Base-by-base conservation (phyloP, 2,329 filamentous ascomycete species). In the Aspergillus sp. region DNA sequence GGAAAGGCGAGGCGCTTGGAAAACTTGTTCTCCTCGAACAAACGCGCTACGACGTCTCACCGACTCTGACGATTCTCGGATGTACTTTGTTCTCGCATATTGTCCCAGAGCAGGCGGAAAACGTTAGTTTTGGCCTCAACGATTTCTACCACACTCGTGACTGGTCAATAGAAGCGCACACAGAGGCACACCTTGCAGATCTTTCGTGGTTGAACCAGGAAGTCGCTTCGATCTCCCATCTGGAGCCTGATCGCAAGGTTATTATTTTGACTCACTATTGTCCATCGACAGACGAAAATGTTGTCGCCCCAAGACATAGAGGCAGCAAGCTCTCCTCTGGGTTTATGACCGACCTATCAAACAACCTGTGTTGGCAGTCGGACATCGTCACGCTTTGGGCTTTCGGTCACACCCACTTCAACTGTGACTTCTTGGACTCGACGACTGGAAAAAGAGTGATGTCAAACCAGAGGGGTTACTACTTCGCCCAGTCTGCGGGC, bases 61-160 rank as follows among this genome's bases (percentile, higher is more conserved):
- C 46, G 3, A 48, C 51, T 3, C 30, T 65, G 7, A 60, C 57
- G 1, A 52, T 71, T 5, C 48, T 71, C 1, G 66, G 66, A 7
- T 70, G 65, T 41, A 67, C 64, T 2, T 55, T 77, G 2, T 72
- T 69, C 51, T 75, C 72, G 0, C 34, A 48, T 6, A 52, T 76
- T 15, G 55, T 60, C 1, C 33, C 55, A 0, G 45, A 57, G n/a
- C 53, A 62, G 5, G 40, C 45, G 5, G 51, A 57, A 20, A 44
- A 36, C 0, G 63, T 75, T 10, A 60, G 57, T 29, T 45, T 61
- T 22, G 56, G 64, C 0, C 41, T 75, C 6, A 69, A 70, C 27
- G 71, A 75, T 51, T 76, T 75, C 40, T 69, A 62, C 41, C 44
- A 62, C 1, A 72, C 61, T n/a, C 28, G 45, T 1, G 41, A 55